Evolutionary conservation across 2,329 filamentous ascomycete genomes (phyloP).

Genomic region (Amauroascus niger): DNA sequence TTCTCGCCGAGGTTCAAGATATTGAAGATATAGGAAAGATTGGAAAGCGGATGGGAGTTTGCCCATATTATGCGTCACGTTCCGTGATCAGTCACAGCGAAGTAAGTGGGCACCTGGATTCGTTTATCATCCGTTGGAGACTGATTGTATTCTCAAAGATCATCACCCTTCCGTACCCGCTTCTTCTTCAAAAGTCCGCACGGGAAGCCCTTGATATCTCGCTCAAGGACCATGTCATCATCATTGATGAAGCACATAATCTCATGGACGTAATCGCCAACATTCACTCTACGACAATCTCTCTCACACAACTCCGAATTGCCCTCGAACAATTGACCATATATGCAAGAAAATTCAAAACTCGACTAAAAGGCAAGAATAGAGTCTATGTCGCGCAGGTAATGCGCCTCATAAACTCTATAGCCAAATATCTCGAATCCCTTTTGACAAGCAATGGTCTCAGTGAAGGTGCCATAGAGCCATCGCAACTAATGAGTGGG

Average conservation of each 20-base stretch:
- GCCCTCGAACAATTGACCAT: constrained; percentile 65
- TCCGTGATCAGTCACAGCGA: constrained; percentile 73
- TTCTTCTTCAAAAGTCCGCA: constrained; percentile 77
- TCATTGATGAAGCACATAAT: constrained; percentile 96
- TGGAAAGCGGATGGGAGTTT: constrained; percentile 69
- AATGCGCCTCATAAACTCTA: constrained; percentile 69
- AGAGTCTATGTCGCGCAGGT: constrained; percentile 83
- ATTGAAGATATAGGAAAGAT: constrained; percentile 81
- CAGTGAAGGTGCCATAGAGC: constrained; percentile 58
- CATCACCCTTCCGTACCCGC: constrained; percentile 81
- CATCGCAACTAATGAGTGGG: constrained; percentile 62
- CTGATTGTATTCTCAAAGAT: constrained; percentile 43
- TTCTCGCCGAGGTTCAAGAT: constrained; percentile 74
- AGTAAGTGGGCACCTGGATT: constrained; percentile 29
- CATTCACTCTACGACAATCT: constrained; percentile 72
- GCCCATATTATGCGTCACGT: constrained; percentile 93
- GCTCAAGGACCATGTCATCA: constrained; percentile 78
- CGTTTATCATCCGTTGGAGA: background rate
- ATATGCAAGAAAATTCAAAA: constrained; percentile 82
- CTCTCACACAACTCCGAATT: constrained; percentile 59
- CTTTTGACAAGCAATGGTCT: constrained; percentile 35
- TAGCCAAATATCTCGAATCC: constrained; percentile 57
- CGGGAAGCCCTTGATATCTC: constrained; percentile 80
- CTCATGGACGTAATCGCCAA: constrained; percentile 88
- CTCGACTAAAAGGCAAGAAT: constrained; percentile 80